Percentiles rank a stretch among this genome's conserved stretches.
Evolutionary conservation across 805 yeast genomes (phyloP).

Genomic region (Candida hungchunana): DNA sequence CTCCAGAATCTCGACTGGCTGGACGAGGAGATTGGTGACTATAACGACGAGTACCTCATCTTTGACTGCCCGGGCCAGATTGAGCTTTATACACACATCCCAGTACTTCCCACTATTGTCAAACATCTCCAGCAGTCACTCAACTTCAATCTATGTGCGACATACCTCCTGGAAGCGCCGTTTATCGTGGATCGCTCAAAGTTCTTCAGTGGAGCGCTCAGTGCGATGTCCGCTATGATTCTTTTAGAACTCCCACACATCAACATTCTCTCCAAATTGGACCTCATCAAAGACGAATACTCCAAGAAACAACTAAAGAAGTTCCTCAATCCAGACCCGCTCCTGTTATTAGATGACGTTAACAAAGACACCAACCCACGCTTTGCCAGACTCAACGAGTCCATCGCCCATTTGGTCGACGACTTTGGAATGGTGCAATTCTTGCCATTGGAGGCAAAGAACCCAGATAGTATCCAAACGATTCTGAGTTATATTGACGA

Average conservation of each 20-base stretch:
- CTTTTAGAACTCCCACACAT: slow-evolving; percentile 92
- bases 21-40: slow-evolving; percentile 96
- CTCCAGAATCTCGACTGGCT: slow-evolving; percentile 92
- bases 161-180: slow-evolving; percentile 90
- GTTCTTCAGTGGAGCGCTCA: slow-evolving; percentile 90
- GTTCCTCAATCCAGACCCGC: slow-evolving; percentile 88
- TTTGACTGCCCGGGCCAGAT: slow-evolving; percentile 98
- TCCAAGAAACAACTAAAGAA: slow-evolving; percentile 74
- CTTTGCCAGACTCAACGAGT: slow-evolving; percentile 66
- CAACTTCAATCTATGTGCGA: slow-evolving; percentile 87
- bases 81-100: slow-evolving; percentile 90
- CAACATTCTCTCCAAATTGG: slow-evolving; percentile 82
- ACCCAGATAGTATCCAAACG: slow-evolving; percentile 70
- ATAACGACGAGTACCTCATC: slow-evolving; percentile 86
- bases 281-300: slow-evolving; percentile 75
- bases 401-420: slow-evolving; percentile 87
- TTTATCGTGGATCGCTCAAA: slow-evolving; percentile 87
- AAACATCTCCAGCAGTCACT: slow-evolving; percentile 76
- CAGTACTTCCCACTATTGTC: slow-evolving; percentile 85
- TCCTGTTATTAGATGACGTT: slow-evolving; percentile 52
- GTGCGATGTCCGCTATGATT: slow-evolving; percentile 99
- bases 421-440: slow-evolving; percentile 99
- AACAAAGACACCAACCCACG: slow-evolving; percentile 52
- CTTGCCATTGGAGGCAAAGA: slow-evolving; percentile 78
- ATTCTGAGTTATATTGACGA: slow-evolving; percentile 93